phyloP scores from a whole-genome alignment of 306 rosid genomes.

The Vigna reflexopilosa region DNA sequence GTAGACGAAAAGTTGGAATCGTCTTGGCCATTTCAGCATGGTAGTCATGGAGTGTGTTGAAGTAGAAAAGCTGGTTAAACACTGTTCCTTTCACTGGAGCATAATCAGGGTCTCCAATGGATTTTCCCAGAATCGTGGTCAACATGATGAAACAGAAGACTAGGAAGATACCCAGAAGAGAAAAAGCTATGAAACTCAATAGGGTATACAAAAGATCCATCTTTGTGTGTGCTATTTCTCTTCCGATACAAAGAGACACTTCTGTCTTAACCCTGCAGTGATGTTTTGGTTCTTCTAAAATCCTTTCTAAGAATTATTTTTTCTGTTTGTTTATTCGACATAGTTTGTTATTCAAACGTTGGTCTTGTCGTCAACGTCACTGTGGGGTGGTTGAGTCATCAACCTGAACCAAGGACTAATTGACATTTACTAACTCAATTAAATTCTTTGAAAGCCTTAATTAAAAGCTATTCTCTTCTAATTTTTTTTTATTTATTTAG shows the following conservation, averaged over 20 bases:
- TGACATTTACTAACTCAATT: too few relatives aligned
- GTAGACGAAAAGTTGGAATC: constrained; percentile 54
- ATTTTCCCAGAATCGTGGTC: constrained; percentile 55
- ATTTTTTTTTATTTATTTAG: too few relatives aligned
- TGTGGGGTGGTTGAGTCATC: too few relatives aligned
- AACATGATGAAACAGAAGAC: constrained; percentile 46
- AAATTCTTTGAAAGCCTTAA: too few relatives aligned
- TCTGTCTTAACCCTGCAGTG: not conserved
- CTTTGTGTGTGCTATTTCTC: not conserved
- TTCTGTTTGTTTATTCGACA: too few relatives aligned
- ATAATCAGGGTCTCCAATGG: constrained; percentile 56
- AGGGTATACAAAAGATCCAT: constrained; percentile 53
- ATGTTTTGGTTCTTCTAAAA: not conserved
- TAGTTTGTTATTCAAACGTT: too few relatives aligned
- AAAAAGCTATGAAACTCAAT: constrained; percentile 46
- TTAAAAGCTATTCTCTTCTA: too few relatives aligned
- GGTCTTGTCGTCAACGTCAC: too few relatives aligned
- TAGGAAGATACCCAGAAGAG: constrained; percentile 40
- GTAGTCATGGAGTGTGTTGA: constrained; percentile 56
- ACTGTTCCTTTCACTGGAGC: constrained; percentile 73
- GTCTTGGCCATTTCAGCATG: constrained; percentile 52
- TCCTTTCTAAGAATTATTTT: too few relatives aligned
- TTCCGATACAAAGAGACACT: not conserved
- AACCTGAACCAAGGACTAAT: too few relatives aligned
- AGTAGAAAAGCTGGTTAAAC: constrained; percentile 55